These are phyloP conservation scores for Monascus purpureus DNA, from an alignment of 495 filamentous ascomycete species.

Conservation along the genomic window DNA sequence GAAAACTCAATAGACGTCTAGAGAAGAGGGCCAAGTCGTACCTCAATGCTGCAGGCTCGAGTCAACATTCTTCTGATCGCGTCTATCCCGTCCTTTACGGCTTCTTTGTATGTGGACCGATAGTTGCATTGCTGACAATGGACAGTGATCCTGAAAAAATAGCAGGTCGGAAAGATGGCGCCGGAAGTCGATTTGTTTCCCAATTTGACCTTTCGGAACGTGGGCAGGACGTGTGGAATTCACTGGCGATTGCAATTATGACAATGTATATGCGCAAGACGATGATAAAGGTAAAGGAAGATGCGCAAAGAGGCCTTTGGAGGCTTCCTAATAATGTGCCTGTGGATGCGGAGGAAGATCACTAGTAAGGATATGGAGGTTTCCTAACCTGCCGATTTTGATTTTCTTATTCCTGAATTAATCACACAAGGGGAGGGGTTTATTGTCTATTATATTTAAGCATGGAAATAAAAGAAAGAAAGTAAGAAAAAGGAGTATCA, in stretches of 20 bases:
- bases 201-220: slow-evolving; percentile 25
- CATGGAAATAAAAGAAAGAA: too few species aligned
- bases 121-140: slow-evolving; percentile 27
- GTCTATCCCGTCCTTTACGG: slow-evolving; percentile 21
- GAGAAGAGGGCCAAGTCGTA: slow-evolving; percentile 15
- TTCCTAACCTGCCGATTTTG: too few species aligned
- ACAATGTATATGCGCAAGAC: slow-evolving; percentile 23
- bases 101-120: slow-evolving; percentile 26
- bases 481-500: too few species aligned
- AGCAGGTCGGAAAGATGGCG: slow-evolving; percentile 4
- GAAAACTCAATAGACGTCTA: slow-evolving; percentile 15
- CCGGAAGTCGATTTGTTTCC: slow-evolving; percentile 14
- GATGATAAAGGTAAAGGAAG: slow-evolving; percentile 16
- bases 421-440: too few species aligned
- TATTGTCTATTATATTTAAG: too few species aligned
- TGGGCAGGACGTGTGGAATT: slow-evolving; percentile 35
- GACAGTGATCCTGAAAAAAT: slow-evolving; percentile 14
- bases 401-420: too few species aligned
- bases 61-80: background rate
- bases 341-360: background rate
- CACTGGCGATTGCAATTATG: slow-evolving; percentile 27
- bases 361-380: too few species aligned
- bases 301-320: background rate
- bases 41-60: background rate
- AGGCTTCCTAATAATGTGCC: background rate